A percentile compares a stretch with the other conserved stretches of the same genome.
phyloP scores from a whole-genome alignment of 2,329 filamentous ascomycete genomes.

The Fusarium fujikuroi region DNA sequence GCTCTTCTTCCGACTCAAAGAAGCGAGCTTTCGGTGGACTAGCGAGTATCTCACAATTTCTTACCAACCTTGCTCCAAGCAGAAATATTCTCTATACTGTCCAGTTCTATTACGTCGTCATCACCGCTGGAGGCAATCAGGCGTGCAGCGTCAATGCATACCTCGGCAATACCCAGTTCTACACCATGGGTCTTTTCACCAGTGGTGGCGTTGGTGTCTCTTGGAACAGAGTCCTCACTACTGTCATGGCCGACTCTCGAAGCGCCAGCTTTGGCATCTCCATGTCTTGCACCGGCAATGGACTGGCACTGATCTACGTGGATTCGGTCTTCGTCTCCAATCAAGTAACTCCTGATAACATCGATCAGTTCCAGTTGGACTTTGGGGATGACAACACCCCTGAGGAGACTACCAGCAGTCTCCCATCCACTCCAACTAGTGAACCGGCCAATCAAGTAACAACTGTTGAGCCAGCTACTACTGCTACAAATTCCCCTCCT shows the following conservation, averaged over 20 bases:
- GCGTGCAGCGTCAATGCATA: not conserved
- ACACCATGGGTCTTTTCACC: not conserved
- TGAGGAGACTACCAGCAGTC: not conserved
- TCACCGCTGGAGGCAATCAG: not conserved
- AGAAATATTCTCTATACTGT: conserved; percentile 14
- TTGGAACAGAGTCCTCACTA: conserved; percentile 8
- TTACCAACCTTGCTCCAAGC: not conserved
- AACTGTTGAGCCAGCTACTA: not conserved
- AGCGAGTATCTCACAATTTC: conserved; percentile 6
- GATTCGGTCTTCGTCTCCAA: conserved; percentile 27
- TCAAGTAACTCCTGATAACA: conserved; percentile 11
- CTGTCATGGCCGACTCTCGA: not conserved
- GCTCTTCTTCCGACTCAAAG: not conserved
- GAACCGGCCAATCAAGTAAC: not conserved
- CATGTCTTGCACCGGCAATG: not conserved
- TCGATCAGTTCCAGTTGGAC: conserved; percentile 3
- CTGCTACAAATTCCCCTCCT: not conserved
- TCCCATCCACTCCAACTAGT: not conserved
- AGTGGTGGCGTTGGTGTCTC: not conserved
- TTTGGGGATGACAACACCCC: not conserved
- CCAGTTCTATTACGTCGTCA: conserved; percentile 18
- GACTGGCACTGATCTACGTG: not conserved
- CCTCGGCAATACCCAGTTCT: not conserved
- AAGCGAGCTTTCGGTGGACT: not conserved
- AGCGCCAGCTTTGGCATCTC: conserved; percentile 14